A percentile compares a stretch with the other conserved stretches of the same genome.
Conservation (phyloP, 305 asterid genomes). For the Fraxinus xanthoxyloides region DNA sequence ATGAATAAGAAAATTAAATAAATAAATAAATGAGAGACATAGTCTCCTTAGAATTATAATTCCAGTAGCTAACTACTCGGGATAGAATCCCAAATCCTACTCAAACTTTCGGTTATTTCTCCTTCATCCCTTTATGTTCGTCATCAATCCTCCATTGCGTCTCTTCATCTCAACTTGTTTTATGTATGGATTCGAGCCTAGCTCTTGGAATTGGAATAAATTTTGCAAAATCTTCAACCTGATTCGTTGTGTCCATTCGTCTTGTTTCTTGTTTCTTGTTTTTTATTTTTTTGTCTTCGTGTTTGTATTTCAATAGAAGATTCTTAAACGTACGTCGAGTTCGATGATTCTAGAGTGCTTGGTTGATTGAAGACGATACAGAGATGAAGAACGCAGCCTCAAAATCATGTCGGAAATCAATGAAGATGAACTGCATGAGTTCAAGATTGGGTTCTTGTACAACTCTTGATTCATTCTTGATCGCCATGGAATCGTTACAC, state of each 20-base stretch:
- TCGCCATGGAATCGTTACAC: conserved; percentile 27
- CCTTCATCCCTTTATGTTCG: not conserved
- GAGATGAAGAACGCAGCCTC: not conserved
- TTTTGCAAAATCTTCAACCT: not conserved
- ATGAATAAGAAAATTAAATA: no score
- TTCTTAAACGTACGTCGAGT: not conserved
- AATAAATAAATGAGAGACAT: not conserved
- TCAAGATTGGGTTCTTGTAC: conserved; percentile 10
- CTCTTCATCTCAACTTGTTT: not conserved
- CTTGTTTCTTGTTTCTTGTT: not conserved
- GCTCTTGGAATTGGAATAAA: not conserved
- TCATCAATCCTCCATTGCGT: not conserved
- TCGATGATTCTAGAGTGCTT: not conserved
- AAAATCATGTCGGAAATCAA: not conserved
- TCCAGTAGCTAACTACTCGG: not conserved
- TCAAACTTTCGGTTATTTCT: not conserved
- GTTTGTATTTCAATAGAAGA: not conserved
- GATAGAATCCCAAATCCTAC: not conserved
- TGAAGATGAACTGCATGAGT: conserved; percentile 18
- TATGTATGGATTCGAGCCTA: not conserved
- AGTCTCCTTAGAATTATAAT: not conserved
- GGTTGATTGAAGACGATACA: not conserved
- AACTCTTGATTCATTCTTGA: conserved; percentile 17
- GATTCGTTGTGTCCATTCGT: not conserved
- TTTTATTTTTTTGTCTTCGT: not conserved